phyloP scores from a whole-genome alignment of 345 rosid genomes.

The Moricandia arvensis region DNA sequence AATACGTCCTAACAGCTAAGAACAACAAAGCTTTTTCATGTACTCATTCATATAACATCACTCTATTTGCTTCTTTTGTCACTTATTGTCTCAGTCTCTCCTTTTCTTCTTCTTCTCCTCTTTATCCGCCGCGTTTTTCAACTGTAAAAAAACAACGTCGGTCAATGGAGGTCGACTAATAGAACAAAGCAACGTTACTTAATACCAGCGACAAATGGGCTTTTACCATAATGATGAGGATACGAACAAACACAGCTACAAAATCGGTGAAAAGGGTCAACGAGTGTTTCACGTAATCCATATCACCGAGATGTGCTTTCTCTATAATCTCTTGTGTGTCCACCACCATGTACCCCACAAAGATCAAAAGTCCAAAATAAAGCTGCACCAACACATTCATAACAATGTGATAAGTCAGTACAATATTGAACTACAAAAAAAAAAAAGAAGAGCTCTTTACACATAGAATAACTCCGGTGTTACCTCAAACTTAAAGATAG shows the following conservation, averaged over 20 bases:
- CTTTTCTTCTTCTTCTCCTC: conserved; percentile 73
- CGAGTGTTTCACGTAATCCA: conserved; percentile 85
- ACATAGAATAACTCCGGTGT: too few relatives aligned
- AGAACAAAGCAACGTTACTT: not conserved
- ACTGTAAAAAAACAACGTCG: conserved; percentile 37
- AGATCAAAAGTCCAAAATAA: conserved; percentile 82
- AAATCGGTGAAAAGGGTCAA: conserved; percentile 80
- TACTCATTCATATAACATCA: not conserved
- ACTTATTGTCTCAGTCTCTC: conserved; percentile 37
- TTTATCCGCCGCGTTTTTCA: conserved; percentile 66
- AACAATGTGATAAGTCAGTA: not conserved
- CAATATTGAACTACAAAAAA: not conserved
- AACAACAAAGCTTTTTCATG: not conserved
- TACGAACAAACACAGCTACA: conserved; percentile 69
- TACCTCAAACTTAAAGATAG: too few relatives aligned
- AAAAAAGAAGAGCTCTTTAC: not conserved
- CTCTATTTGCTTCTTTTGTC: not conserved
- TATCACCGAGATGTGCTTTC: conserved; percentile 79
- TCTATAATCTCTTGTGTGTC: conserved; percentile 94
- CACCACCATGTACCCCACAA: conserved; percentile 79
- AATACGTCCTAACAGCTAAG: not conserved
- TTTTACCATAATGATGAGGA: conserved; percentile 74
- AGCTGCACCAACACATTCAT: conserved; percentile 43
- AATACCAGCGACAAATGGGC: not conserved
- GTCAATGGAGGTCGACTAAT: not conserved